Evolutionary conservation across 176 grass and related monocot species (phyloP), one percentile per base, ranked within the genome.

Genomic region (Oryza glaberrima): DNA sequence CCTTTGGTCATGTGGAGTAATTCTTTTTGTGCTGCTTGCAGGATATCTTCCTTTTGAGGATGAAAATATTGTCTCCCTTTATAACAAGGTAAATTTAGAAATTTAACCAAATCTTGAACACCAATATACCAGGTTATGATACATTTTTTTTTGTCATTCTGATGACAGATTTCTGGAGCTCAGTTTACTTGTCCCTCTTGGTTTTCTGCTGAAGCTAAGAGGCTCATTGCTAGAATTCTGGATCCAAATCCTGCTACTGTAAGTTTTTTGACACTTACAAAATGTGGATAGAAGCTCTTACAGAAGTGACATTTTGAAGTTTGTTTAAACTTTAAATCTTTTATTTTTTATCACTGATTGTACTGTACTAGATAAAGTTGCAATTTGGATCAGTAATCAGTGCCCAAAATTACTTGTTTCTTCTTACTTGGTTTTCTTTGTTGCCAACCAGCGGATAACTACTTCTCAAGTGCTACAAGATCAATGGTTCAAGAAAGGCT

Each of bases 21-120:
- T 99, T 76, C 93, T 99, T 80, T 99, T 92, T 80, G 90, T 99
- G 63, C 63, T 96, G 35, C 84, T 99, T 79, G 90, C 93, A 20
- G 96, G 96, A 49, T 99, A 86, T 91, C 88, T 99, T 74, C 96
- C 96, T 67, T 99, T 96, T 40, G 96, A 99, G 85, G 96, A 99
- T 82, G 88, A 93, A 14, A 96, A 92, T 88, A 90, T 96, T 78
- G 92, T 99, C 75, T 77, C 72, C 54, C 78, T 99, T 72, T 99
- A 99, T 85, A 96, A 92, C 63, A 99, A 96, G 92, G 96, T 96
- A 87, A 86, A 1, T 52, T 69, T 45, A 3, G 2, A 66, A 51
- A 72, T 81, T 26, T 11, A 71, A 45, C 2, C 5, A 68, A 84
- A 58, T 58, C 6, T n/a, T 58, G 67, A 86, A 77, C 2, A 19